Evolutionary conservation across 768 basidiomycete genomes (phyloP).

Genomic region (Scleroderma bovista): DNA sequence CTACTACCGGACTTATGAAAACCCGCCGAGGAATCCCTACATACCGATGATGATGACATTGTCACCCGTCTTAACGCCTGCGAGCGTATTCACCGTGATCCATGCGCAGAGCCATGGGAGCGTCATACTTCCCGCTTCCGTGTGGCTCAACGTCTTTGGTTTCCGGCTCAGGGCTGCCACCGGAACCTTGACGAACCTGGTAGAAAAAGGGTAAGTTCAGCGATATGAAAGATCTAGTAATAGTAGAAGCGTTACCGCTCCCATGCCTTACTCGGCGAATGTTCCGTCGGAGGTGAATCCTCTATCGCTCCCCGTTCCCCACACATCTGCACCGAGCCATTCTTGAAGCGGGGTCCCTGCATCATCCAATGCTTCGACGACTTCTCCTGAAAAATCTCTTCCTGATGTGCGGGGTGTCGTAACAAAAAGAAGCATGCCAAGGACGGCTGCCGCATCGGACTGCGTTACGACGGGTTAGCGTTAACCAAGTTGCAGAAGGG

Average conservation of each 20-base stretch:
- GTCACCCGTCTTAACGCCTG: slow-evolving; percentile 27
- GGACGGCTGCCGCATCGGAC: slow-evolving; percentile 27
- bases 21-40: too few relatives aligned
- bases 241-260: neutral
- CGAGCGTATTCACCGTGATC: slow-evolving; percentile 32
- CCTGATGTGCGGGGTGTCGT: slow-evolving; percentile 28
- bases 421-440: slow-evolving; percentile 26
- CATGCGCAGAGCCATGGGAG: slow-evolving; percentile 32
- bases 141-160: slow-evolving; percentile 20
- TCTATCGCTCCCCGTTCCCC: slow-evolving; percentile 30
- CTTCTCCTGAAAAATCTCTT: slow-evolving; percentile 31
- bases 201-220: neutral
- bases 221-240: neutral
- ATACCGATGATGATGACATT: slow-evolving; percentile 30
- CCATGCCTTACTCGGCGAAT: slow-evolving; percentile 27
- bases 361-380: slow-evolving; percentile 26
- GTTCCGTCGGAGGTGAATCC: slow-evolving; percentile 29
- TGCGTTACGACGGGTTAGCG: slow-evolving; percentile 4
- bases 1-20: too few relatives aligned
- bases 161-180: slow-evolving; percentile 26
- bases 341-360: slow-evolving; percentile 9
- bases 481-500: neutral
- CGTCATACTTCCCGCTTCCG: slow-evolving; percentile 27
- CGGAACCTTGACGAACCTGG: slow-evolving; percentile 27
- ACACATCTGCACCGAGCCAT: slow-evolving; percentile 28